Evolutionary conservation across 306 rosid species (phyloP), one percentile per base, ranked within the genome.

Genomic region (Neltuma alba): DNA sequence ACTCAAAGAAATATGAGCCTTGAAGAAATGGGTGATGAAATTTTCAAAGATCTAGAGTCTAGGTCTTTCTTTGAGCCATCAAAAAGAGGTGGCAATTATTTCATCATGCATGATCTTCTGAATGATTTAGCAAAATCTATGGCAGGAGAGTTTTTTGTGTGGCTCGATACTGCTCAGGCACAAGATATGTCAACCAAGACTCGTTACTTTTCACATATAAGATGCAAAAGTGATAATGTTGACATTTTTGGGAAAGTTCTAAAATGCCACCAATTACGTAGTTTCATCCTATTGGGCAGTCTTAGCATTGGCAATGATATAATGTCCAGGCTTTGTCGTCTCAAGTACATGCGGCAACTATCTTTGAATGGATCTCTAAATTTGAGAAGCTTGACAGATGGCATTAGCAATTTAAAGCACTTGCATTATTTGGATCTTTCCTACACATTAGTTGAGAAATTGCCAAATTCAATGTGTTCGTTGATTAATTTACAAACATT

Each of bases 401-500:
- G 20, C n/a, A 27, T 85, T 45, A 0, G 77, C 7, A 77, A 77
- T 20, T 33, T 85, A 52, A 77, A 36, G 11, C 83, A 65, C 42
- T 27, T 85, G 25, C 83, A 77, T 21, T 85, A 81, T 72, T 66
- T 85, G 11, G 45, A 84, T 45, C 76, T 66, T 65, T 21, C 82
- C 1, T 0, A 0, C 4, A 52, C 58, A 7, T 2, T 0, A 9
- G 0, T 21, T 7, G 0, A 21, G 62, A 55, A n/a, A 55, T 23
- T 55, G 10, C 28, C 30, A 3, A 23, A 55, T 55, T 55, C 62
- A 55, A n/a, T 55, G 62, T 55, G 62, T 31, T n/a, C 9, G 62
- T 10, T 55, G 62, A 55, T 23, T 10, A 55, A 55, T 23, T n/a
- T 55, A 23, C 62, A 55, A 23, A 55, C 62, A 0, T 55, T 55